phyloP scores from a whole-genome alignment of 2,329 filamentous ascomycete species.

The Alternaria brassicae region DNA sequence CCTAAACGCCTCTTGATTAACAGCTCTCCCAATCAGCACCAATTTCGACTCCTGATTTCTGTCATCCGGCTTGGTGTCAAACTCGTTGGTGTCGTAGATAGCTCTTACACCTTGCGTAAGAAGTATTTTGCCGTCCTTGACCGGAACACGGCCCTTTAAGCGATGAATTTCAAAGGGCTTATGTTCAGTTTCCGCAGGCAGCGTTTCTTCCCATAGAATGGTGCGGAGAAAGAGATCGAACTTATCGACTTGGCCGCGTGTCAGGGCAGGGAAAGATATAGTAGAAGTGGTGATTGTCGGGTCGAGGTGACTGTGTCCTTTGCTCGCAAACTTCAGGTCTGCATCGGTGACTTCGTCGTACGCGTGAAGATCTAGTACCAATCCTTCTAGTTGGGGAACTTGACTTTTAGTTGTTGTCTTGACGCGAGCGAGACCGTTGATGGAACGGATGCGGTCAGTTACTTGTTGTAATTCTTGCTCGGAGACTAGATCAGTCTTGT shows the following conservation, averaged over 20 bases:
- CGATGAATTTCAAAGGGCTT: slow-evolving; percentile 80
- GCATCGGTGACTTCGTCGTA: slow-evolving; percentile 79
- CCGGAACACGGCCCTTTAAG: slow-evolving; percentile 78
- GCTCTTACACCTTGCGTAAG: slow-evolving; percentile 92
- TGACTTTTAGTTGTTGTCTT: slow-evolving; percentile 80
- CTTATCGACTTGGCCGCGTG: slow-evolving; percentile 62
- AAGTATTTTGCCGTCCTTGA: slow-evolving; percentile 70
- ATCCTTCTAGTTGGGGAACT: slow-evolving; percentile 82
- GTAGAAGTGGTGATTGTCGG: slow-evolving; percentile 85
- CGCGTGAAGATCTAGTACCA: slow-evolving; percentile 88
- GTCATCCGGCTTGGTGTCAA: background rate
- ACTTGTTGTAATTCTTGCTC: slow-evolving; percentile 73
- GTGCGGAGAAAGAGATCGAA: slow-evolving; percentile 84
- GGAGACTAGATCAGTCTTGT: slow-evolving; percentile 87
- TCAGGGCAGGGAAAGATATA: slow-evolving; percentile 69
- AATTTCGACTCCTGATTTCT: slow-evolving; percentile 32
- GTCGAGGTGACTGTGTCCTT: slow-evolving; percentile 91
- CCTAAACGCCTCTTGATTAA: slow-evolving; percentile 31
- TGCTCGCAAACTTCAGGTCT: slow-evolving; percentile 70
- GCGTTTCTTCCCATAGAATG: slow-evolving; percentile 79
- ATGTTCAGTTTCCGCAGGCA: slow-evolving; percentile 54
- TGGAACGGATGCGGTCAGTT: slow-evolving; percentile 74
- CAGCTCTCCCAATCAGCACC: slow-evolving; percentile 42
- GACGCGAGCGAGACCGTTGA: slow-evolving; percentile 88
- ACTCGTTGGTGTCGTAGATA: slow-evolving; percentile 87